Conservation (phyloP, 371 early-diverging fungal genomes). For the Syncephalastrum sp. region DNA sequence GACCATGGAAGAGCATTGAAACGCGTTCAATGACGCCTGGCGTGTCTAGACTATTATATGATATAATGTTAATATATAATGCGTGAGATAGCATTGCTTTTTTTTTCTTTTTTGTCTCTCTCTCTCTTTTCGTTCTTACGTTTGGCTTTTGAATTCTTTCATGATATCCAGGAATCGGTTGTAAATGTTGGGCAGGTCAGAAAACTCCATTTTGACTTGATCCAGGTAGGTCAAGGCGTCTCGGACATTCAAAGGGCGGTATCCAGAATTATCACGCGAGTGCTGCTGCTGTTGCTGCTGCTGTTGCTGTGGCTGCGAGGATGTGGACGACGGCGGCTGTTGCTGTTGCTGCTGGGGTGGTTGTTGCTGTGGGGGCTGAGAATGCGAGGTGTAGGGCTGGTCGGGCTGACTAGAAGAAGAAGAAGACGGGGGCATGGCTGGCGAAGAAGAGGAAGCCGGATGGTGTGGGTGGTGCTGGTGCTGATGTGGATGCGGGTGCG, state of each 20-base stretch:
- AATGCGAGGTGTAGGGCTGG: no score
- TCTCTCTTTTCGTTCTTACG: slow-evolving; percentile 37
- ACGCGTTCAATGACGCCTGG: slow-evolving; percentile 97
- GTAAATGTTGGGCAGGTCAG: slow-evolving; percentile 90
- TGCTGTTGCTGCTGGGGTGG: no score
- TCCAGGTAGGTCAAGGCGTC: slow-evolving; percentile 98
- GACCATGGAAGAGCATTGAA: slow-evolving; percentile 88
- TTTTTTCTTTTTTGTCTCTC: no score
- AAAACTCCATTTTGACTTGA: slow-evolving; percentile 92
- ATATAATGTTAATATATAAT: no score
- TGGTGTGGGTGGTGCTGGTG: not conserved
- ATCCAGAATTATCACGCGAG: slow-evolving; percentile 10
- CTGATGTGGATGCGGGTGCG: not conserved
- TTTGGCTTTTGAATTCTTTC: slow-evolving; percentile 98
- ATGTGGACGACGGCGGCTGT: not conserved
- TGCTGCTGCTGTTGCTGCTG: not conserved
- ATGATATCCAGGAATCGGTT: slow-evolving; percentile 97
- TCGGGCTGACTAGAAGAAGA: no score
- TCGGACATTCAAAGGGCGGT: slow-evolving; percentile 54
- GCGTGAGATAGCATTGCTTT: no score
- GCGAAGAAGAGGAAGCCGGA: not conserved
- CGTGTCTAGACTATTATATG: slow-evolving; percentile 79
- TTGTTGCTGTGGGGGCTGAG: not conserved
- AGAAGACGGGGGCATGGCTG: not conserved
- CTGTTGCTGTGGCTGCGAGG: not conserved